These are phyloP conservation scores for Physaria fendleri DNA, from an alignment of 345 rosid species.

Conservation along the genomic window DNA sequence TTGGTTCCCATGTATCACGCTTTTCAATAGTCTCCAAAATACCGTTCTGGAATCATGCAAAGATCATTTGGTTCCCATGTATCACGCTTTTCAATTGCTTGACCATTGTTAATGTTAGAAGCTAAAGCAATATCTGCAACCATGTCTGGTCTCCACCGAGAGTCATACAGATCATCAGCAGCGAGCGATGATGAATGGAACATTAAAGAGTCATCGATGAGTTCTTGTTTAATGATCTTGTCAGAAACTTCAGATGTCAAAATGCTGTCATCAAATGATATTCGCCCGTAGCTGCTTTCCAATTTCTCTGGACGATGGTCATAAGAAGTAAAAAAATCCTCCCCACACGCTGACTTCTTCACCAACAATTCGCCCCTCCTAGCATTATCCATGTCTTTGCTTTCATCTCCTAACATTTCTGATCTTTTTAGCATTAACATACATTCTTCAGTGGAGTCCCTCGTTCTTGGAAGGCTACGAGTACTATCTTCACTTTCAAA, in stretches of 20 bases:
- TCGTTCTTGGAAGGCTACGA: constrained; percentile 42
- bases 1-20: constrained; percentile 40
- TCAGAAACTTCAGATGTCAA: constrained; percentile 30
- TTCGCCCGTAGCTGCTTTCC: constrained; percentile 32
- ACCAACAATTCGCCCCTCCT: constrained; percentile 32
- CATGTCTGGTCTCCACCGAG: constrained; percentile 65
- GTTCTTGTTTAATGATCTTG: constrained; percentile 33
- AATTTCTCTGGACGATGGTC: constrained; percentile 30
- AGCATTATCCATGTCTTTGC: constrained; percentile 28
- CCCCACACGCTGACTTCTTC: constrained; percentile 49
- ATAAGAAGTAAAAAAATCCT: constrained; percentile 46
- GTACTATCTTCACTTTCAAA: constrained; percentile 41
- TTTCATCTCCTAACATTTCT: constrained; percentile 35
- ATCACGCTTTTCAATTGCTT: constrained; percentile 29
- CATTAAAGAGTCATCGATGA: constrained; percentile 75
- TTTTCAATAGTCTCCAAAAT: constrained; percentile 41
- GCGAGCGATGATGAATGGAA: constrained; percentile 39
- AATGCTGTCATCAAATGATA: constrained; percentile 34
- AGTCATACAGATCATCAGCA: constrained; percentile 37
- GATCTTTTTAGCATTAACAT: constrained; percentile 40
- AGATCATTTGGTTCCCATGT: constrained; percentile 54
- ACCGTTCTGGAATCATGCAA: constrained; percentile 58
- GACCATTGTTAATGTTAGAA: constrained; percentile 30
- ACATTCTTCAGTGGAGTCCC: constrained; percentile 43
- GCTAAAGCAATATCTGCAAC: constrained; percentile 45